These are phyloP conservation scores for Actinidia arguta DNA, from an alignment of 179 eudicot genomes.

Conservation along the genomic window DNA sequence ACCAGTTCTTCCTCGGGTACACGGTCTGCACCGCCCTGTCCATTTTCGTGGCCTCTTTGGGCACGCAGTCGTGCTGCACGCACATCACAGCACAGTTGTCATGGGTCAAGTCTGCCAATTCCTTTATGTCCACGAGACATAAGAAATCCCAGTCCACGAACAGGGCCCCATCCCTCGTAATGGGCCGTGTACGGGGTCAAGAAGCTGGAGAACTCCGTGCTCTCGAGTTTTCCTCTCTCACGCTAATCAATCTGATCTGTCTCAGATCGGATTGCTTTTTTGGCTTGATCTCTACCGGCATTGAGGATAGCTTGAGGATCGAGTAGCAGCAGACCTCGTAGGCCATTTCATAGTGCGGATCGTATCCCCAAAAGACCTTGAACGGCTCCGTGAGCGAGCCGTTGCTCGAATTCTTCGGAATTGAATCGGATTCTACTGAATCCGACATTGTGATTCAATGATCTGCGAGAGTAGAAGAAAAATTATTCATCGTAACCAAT, in stretches of 20 bases:
- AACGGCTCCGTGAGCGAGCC: slow-evolving; percentile 34
- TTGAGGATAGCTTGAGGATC: slow-evolving; percentile 63
- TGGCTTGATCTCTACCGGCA: slow-evolving; percentile 74
- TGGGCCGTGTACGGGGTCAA: slow-evolving; percentile 78
- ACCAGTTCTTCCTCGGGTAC: slow-evolving; percentile 98
- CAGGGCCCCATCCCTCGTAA: slow-evolving; percentile 92
- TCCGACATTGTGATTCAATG: slow-evolving; percentile 12
- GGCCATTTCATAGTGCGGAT: slow-evolving; percentile 86
- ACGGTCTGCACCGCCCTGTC: slow-evolving; percentile 94
- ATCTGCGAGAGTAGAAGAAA: neutral
- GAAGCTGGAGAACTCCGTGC: slow-evolving; percentile 91
- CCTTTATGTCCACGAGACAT: slow-evolving; percentile 73
- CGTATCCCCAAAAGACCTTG: slow-evolving; percentile 90
- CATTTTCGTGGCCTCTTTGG: slow-evolving; percentile 96
- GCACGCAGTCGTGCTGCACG: slow-evolving; percentile 93
- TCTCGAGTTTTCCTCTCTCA: slow-evolving; percentile 84
- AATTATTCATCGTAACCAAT: neutral
- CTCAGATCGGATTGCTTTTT: slow-evolving; percentile 78
- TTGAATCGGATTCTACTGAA: neutral
- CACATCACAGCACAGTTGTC: slow-evolving; percentile 91
- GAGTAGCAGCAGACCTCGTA: slow-evolving; percentile 85
- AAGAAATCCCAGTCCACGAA: slow-evolving; percentile 97
- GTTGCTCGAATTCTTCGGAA: neutral
- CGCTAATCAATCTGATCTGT: slow-evolving; percentile 73
- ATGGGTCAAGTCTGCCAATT: slow-evolving; percentile 65